Base-by-base conservation (phyloP, 345 rosid species). In the Brassica juncea region DNA sequence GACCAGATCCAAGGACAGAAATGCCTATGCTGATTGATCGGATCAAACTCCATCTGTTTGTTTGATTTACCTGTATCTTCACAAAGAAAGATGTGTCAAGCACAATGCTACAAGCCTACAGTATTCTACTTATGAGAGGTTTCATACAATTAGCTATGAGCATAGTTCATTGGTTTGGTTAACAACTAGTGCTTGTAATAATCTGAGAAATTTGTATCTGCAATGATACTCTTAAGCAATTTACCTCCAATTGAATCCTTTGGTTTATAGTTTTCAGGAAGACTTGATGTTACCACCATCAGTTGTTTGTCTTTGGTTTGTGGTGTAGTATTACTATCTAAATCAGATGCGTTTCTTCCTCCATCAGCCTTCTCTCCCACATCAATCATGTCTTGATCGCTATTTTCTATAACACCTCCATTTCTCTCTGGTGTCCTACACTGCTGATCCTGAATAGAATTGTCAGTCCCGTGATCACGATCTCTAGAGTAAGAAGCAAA, bases 1-100 rank as follows among this genome's bases (percentile, higher is more conserved):
- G 97, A 83, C 77, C 82, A 76, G 86, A 93, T 92, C 99, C 99
- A 92, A 19, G 97, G 97, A 84, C 99, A 93, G 83, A 90, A 96
- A 82, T 89, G 92, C 60, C 97, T 85, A 80, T 92, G 98, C 86
- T 93, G 99, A 79, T 90, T 88, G 73, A 91, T 84, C 28, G 95
- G 97, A 84, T 96, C 97, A 81, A 96, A 96, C 78, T 86, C 90
- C 91, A 86, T 84, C 67, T 81, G 81, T 68, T 84, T 84, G 67
- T 86, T 89, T 49, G 73, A 42, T 83, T 78, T 73, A 44, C 83
- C 90, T 89, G 85, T 54, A 86, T 31, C 64, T 49, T 32, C 78
- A 60, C 57, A 60, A 47, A 11, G 49, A 79, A 54, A 23, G 0
- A 25, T 70, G 70, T 35, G 52, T 14, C 69, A 8, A 70, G 66